Conservation (phyloP, 257 asterid species). For the Gardenia jasminoides region DNA sequence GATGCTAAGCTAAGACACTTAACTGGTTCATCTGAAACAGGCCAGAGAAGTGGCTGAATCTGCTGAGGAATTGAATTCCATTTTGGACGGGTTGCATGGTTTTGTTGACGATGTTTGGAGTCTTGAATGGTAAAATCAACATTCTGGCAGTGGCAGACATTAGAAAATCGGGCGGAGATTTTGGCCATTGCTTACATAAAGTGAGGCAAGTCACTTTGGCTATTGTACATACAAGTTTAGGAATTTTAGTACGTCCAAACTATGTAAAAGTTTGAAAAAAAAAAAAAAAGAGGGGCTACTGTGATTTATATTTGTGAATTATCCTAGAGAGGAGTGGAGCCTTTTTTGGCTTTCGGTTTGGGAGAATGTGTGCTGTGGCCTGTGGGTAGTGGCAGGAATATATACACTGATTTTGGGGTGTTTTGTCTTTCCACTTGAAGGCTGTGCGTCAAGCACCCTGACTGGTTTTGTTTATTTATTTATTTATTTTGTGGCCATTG, state of each 20-base stretch:
- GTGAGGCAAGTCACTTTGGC: constrained; percentile 50
- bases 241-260: background rate
- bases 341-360: background rate
- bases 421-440: background rate
- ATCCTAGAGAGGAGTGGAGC: background rate
- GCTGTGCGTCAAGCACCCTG: background rate
- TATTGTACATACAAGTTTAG: constrained; percentile 24
- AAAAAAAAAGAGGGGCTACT: no score
- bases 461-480: background rate
- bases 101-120: background rate
- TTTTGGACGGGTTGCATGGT: background rate
- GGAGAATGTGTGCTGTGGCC: background rate
- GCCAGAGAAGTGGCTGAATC: constrained; percentile 8
- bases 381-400: no score
- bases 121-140: background rate
- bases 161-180: constrained; percentile 7
- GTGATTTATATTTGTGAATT: background rate
- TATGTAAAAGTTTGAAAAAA: no score
- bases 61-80: constrained; percentile 4
- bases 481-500: background rate
- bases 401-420: background rate
- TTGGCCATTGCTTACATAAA: constrained; percentile 21
- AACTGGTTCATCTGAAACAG: constrained; percentile 21
- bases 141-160: constrained; percentile 25
- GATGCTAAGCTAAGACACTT: background rate